Conservation (phyloP, 768 basidiomycete species). For the Tricholoma sp. region DNA sequence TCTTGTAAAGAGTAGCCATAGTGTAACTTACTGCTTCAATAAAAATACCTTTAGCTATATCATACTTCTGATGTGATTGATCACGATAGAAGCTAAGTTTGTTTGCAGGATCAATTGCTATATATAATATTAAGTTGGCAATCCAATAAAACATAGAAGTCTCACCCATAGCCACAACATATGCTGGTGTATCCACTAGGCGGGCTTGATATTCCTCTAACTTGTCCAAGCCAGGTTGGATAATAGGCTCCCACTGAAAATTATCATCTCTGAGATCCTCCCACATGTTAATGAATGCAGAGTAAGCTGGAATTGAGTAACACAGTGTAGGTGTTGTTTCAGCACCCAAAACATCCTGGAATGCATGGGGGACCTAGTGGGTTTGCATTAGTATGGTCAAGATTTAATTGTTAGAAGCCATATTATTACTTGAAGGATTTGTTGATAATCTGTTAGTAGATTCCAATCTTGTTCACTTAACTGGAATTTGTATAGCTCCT, state of each 20-base stretch:
- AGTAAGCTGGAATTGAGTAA: slow-evolving; percentile 23
- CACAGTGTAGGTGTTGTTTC: slow-evolving; percentile 16
- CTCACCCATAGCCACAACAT: slow-evolving; percentile 20
- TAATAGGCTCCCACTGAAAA: slow-evolving; percentile 10
- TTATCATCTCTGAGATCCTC: slow-evolving; percentile 6
- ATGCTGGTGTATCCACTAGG: slow-evolving; percentile 17
- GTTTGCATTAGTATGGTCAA: neutral
- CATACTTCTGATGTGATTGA: neutral
- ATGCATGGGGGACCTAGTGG: slow-evolving; percentile 22
- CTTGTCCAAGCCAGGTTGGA: slow-evolving; percentile 26
- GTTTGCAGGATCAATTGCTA: neutral
- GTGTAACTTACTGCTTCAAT: neutral
- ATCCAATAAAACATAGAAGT: neutral
- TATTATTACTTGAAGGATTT: slow-evolving; percentile 21
- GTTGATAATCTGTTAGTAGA: slow-evolving; percentile 14
- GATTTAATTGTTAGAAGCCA: slow-evolving; percentile 10
- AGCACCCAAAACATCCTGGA: slow-evolving; percentile 20
- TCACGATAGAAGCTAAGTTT: neutral
- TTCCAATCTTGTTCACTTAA: slow-evolving; percentile 21
- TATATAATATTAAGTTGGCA: neutral
- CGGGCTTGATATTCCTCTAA: slow-evolving; percentile 18
- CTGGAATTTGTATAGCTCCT: slow-evolving; percentile 20
- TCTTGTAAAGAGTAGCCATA: neutral
- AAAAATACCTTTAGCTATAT: neutral
- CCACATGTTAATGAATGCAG: slow-evolving; percentile 21